Percentiles rank a stretch among this genome's conserved stretches.
These are phyloP conservation scores for Fagus crenata DNA, from an alignment of 306 rosid species.

Conservation along the genomic window DNA sequence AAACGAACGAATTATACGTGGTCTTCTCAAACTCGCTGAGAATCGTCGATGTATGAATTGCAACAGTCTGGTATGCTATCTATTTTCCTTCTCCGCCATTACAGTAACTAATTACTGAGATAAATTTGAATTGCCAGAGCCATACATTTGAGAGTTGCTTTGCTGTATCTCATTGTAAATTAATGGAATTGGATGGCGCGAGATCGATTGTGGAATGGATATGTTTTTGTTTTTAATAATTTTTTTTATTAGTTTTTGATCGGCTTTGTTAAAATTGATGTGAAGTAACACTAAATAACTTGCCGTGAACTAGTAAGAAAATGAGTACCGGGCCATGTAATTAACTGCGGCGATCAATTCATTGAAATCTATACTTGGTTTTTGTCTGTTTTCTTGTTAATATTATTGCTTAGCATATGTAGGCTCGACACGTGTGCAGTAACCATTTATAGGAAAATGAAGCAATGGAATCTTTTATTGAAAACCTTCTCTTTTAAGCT, in stretches of 20 bases:
- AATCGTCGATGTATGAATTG: slow-evolving; percentile 94
- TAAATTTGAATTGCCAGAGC: not conserved
- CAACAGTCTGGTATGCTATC: slow-evolving; percentile 66
- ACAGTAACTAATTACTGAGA: slow-evolving; percentile 8
- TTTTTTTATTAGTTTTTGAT: slow-evolving; percentile 1
- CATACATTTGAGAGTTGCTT: slow-evolving; percentile 5
- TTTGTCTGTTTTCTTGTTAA: not conserved
- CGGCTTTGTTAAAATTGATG: not conserved
- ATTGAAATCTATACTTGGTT: not conserved
- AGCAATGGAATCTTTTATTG: not conserved
- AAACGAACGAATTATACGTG: slow-evolving; percentile 83
- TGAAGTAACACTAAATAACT: slow-evolving; percentile 10
- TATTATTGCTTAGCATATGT: not conserved
- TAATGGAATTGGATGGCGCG: slow-evolving; percentile 7
- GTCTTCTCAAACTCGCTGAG: slow-evolving; percentile 74
- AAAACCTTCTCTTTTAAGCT: not conserved
- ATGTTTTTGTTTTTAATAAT: not conserved
- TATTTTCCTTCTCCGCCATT: too few species aligned
- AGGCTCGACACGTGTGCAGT: not conserved
- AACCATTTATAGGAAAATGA: not conserved
- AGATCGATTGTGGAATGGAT: not conserved
- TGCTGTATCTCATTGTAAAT: slow-evolving; percentile 7
- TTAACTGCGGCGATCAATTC: not conserved
- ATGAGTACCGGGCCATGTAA: not conserved
- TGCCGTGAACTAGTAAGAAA: slow-evolving; percentile 7